A percentile compares a stretch with the other conserved stretches of the same genome.
These are phyloP conservation scores for Ochetophila trinervis DNA, from an alignment of 306 rosid species.

Conservation along the genomic window DNA sequence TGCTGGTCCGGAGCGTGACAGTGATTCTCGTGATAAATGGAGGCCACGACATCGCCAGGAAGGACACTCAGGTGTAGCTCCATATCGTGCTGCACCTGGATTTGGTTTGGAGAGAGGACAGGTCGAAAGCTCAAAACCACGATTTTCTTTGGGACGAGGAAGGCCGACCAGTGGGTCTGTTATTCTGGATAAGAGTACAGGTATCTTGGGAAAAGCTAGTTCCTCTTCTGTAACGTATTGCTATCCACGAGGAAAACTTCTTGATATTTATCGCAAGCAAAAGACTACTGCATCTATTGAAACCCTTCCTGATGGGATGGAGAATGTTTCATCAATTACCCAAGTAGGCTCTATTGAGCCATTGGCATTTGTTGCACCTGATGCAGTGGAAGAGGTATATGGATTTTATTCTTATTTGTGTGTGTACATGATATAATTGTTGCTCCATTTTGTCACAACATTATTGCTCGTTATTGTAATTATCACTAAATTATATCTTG, in stretches of 20 bases:
- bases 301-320: conserved; percentile 46
- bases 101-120: conserved; percentile 70
- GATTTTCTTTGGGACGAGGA: conserved; percentile 69
- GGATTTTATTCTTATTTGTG: not conserved
- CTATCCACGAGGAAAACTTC: conserved; percentile 75
- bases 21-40: conserved; percentile 77
- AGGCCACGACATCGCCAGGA: conserved; percentile 79
- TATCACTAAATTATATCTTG: conserved; percentile 6
- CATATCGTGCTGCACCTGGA: conserved; percentile 78
- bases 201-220: conserved; percentile 44
- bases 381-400: conserved; percentile 63
- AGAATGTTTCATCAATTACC: conserved; percentile 36
- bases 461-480: not conserved
- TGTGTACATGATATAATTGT: not conserved
- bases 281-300: conserved; percentile 38
- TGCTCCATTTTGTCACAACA: not conserved
- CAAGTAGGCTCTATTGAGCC: conserved; percentile 47
- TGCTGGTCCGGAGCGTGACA: conserved; percentile 52
- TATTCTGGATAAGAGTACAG: conserved; percentile 29
- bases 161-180: conserved; percentile 46
- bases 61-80: conserved; percentile 50
- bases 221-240: conserved; percentile 31
- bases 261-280: conserved; percentile 64
- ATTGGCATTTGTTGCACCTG: conserved; percentile 63
- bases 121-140: conserved; percentile 42